Conservation (phyloP, 2,329 filamentous ascomycete species). For the Aspergillus uvarum region DNA sequence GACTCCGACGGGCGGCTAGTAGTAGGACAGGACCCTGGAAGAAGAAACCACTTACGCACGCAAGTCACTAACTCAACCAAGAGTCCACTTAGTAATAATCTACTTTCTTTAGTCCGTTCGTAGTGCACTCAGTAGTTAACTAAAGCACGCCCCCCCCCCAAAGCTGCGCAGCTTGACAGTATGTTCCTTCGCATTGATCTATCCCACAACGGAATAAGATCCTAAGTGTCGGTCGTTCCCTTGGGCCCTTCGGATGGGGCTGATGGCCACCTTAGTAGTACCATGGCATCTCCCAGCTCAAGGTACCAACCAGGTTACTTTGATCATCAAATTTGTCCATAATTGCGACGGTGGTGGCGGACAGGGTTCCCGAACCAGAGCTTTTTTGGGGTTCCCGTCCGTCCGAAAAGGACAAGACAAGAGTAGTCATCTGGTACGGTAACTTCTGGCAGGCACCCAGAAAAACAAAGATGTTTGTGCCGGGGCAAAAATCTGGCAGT, state of each 20-base stretch:
- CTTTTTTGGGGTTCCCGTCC: background rate
- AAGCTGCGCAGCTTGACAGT: no score
- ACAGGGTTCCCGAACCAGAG: background rate
- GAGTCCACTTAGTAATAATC: background rate
- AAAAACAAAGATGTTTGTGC: background rate
- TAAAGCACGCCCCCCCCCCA: background rate
- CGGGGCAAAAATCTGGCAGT: background rate
- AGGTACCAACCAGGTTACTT: background rate
- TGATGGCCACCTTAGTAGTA: background rate
- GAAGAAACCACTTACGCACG: background rate
- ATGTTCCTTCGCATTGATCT: no score
- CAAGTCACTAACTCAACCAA: background rate
- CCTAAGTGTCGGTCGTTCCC: background rate
- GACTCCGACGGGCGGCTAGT: background rate
- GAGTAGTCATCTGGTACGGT: no score
- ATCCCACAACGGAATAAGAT: no score
- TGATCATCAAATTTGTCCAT: background rate
- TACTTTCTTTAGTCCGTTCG: background rate
- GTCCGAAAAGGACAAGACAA: background rate
- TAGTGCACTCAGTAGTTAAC: no score
- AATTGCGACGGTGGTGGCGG: constrained; percentile 1
- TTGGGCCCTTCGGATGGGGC: background rate
- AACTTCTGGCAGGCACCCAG: no score
- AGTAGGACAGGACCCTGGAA: background rate
- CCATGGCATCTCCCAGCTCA: background rate